Evolutionary conservation across 140 eudicot species (phyloP), one percentile per base, ranked within the genome.

Genomic region (Senecio squalidus): DNA sequence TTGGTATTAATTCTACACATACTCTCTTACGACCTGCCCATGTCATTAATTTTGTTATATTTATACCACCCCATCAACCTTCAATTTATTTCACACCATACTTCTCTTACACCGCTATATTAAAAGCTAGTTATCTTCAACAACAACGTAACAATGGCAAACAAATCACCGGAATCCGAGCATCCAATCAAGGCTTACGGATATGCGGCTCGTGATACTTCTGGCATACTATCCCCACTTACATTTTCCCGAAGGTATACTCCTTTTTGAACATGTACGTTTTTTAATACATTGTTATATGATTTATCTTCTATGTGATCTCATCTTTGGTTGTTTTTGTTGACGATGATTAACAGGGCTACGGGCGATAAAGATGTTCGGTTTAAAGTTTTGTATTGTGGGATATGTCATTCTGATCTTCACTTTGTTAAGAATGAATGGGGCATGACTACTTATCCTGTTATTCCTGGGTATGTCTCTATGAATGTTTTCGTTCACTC

Each of bases 401-500:
- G 95, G 7, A 64, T 85, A 36, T 85, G 95, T 38, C 95, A 82
- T 48, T 67, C 91, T 0, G 95, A 85, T 79, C 82, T 85, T 76
- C 91, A 85, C 54, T 31, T 54, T 62, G 38, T n/a, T 39, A 85
- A 76, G 58, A 79, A 82, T 22, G 87, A 82, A 6, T 79, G 87
- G 91, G 84, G 82, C 6, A n/a, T 62, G 29, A 58, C 84, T 11
- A 21, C 26, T 7, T 85, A 82, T 62, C 95, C 90, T 5, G 5
- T 82, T 17, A 73, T 76, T 10, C 55, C 55, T 48, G 55, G 55
- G 55, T 48, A 48, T 20, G 43, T 24, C 6, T 36, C 10, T 3
- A 33, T 24, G 2, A 3, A 4, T 3, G 10, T 52, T 7, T 9
- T 34, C 4, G 8, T 34, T 34, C 11, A n/a, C n/a, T n/a, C n/a